A percentile compares a stretch with the other conserved stretches of the same genome.
phyloP scores from a whole-genome alignment of 371 early-diverging fungal species.

The Haplosporangium sp. region DNA sequence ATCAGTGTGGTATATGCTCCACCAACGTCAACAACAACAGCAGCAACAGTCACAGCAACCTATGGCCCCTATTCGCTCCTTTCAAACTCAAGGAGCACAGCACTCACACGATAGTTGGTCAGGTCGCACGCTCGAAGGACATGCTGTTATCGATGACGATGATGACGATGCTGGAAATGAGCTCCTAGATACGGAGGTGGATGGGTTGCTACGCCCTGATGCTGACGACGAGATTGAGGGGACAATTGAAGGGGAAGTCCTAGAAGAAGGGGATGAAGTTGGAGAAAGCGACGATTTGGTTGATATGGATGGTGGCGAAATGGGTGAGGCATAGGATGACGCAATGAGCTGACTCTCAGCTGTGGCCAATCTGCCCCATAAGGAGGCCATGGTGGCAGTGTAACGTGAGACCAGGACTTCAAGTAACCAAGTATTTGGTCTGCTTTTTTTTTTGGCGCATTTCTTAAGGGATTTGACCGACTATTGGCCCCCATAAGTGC shows the following conservation, averaged over 20 bases:
- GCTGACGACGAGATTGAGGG: constrained; percentile 40
- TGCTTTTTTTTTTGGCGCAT: too few relatives aligned
- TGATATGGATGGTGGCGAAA: not conserved
- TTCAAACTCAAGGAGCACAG: not conserved
- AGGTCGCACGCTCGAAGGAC: constrained; percentile 38
- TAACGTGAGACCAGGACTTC: too few relatives aligned
- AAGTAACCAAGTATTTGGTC: too few relatives aligned
- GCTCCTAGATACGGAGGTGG: constrained; percentile 40
- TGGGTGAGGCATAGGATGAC: not conserved
- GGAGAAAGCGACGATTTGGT: constrained; percentile 12
- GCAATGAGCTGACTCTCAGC: not conserved
- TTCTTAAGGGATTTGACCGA: too few relatives aligned
- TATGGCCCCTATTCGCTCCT: not conserved
- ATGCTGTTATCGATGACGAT: constrained; percentile 48
- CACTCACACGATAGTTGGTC: constrained; percentile 6
- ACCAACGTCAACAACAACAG: constrained; percentile 12
- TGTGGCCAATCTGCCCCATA: constrained; percentile 2
- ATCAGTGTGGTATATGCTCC: constrained; percentile 8
- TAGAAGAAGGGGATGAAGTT: constrained; percentile 32
- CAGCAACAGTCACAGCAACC: constrained; percentile 8
- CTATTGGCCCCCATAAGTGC: too few relatives aligned
- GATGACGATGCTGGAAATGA: constrained; percentile 53
- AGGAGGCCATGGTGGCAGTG: too few relatives aligned
- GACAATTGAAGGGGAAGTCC: constrained; percentile 30
- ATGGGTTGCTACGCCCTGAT: constrained; percentile 19